Evolutionary conservation across 441 rosid species (phyloP), one percentile per base, ranked within the genome.

Genomic region (Brassica hybrid): DNA sequence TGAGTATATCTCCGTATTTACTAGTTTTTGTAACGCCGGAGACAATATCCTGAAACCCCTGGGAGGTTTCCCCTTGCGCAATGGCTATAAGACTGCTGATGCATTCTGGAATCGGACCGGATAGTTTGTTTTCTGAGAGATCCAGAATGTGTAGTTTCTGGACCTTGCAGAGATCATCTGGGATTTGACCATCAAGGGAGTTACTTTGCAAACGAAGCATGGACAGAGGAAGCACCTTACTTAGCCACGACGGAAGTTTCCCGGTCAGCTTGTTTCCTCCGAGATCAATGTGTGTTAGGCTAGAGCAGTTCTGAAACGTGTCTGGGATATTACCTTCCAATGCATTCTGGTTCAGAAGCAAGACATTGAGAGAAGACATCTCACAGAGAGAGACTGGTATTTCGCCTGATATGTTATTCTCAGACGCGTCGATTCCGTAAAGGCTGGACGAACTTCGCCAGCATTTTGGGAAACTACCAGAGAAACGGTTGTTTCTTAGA

Each of bases 291-390:
- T 78, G 85, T 6, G 86, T 85, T 74, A 85, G 68, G 43, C 87
- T 86, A 0, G 83, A 63, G 82, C 93, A 85, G 6, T 89, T 90
- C 75, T 80, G 85, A 75, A 88, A 82, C 16, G 80, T 82, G 32
- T 84, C 76, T 36, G 90, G 85, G 76, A 91, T 80, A 64, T 79
- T 84, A 67, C 92, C 89, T 62, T 72, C 74, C 56, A 89, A 77
- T 50, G 83, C 68, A 72, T 88, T 88, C 76, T 83, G 79, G 72
- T 88, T 83, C 69, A 90, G 71, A 76, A 85, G 61, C 77, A 89
- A 67, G 61, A 84, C 83, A 3, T 83, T 84, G 9, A 89, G 88
- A 41, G 88, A 85, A 72, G 45, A 66, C n/a, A 87, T 61, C 52
- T 48, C 63, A 73, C 88, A 85, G 0, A 90, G 73, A 65, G 87